Percentiles rank a stretch among this genome's conserved stretches.
Evolutionary conservation across 306 rosid species (phyloP).

Genomic region (Rosa chinensis): DNA sequence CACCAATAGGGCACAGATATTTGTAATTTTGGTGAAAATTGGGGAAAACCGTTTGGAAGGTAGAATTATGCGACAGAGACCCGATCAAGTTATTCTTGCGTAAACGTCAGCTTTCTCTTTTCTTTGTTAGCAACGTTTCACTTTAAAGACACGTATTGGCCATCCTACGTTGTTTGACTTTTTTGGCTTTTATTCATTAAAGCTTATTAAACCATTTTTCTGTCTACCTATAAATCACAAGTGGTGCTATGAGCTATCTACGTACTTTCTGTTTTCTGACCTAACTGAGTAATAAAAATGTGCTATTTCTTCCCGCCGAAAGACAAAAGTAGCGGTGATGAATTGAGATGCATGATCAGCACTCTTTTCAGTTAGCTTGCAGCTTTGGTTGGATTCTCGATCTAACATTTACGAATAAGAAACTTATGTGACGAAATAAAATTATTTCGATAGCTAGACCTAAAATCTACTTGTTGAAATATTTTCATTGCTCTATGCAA

Average conservation of each 20-base stretch:
- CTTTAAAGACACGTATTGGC: not conserved
- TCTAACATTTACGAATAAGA: not conserved
- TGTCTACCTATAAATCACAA: not conserved
- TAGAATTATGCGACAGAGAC: not conserved
- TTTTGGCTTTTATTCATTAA: not conserved
- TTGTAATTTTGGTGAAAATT: too few species aligned
- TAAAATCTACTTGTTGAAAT: too few species aligned
- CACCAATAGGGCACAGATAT: too few species aligned
- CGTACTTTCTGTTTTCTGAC: not conserved
- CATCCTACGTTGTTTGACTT: not conserved
- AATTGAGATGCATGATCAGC: too few species aligned
- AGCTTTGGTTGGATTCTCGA: not conserved
- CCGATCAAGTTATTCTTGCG: not conserved
- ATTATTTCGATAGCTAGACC: too few species aligned
- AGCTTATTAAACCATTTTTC: not conserved
- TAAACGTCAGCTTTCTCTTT: slow-evolving; percentile 8
- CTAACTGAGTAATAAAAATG: not conserved
- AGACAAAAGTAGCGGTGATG: not conserved
- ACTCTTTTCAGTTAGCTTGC: not conserved
- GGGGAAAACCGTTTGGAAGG: not conserved
- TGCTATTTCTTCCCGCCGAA: not conserved
- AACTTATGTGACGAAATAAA: not conserved
- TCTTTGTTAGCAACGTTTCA: slow-evolving; percentile 3
- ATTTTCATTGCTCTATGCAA: too few species aligned
- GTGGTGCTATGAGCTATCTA: not conserved